These are phyloP conservation scores for Lanmaoa rubissima DNA, from an alignment of 768 basidiomycete genomes.

Conservation along the genomic window DNA sequence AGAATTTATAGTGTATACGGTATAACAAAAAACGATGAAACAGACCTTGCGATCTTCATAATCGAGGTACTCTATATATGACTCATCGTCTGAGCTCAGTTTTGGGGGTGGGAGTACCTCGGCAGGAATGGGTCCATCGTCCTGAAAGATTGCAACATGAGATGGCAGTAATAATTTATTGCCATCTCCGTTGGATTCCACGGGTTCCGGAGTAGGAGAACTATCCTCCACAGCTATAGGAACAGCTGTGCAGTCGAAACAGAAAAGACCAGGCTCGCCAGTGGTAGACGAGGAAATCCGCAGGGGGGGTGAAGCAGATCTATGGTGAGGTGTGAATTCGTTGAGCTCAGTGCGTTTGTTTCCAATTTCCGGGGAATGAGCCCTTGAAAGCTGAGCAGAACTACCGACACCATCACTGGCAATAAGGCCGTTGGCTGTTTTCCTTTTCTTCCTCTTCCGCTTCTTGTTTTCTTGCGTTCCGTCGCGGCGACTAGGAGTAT, in stretches of 20 bases:
- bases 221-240: slow-evolving; percentile 29
- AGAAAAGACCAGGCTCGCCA: slow-evolving; percentile 39
- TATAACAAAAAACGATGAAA: background rate
- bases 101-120: slow-evolving; percentile 45
- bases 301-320: slow-evolving; percentile 40
- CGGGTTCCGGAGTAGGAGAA: slow-evolving; percentile 7
- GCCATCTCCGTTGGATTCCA: slow-evolving; percentile 18
- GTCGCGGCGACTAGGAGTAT: background rate
- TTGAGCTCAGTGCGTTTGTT: slow-evolving; percentile 1
- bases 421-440: slow-evolving; percentile 14
- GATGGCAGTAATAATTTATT: slow-evolving; percentile 55
- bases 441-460: slow-evolving; percentile 30
- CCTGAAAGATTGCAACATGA: slow-evolving; percentile 59
- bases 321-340: slow-evolving; percentile 30
- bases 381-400: slow-evolving; percentile 21
- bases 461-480: slow-evolving; percentile 19
- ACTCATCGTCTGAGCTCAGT: slow-evolving; percentile 50
- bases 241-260: slow-evolving; percentile 47
- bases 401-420: slow-evolving; percentile 11
- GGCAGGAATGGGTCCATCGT: slow-evolving; percentile 35
- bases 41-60: slow-evolving; percentile 63
- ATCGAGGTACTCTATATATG: slow-evolving; percentile 77
- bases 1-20: background rate
- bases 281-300: slow-evolving; percentile 14
- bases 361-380: slow-evolving; percentile 16